Evolutionary conservation across 257 asterid genomes (phyloP).

Genomic region (Rubia yunnanensis): DNA sequence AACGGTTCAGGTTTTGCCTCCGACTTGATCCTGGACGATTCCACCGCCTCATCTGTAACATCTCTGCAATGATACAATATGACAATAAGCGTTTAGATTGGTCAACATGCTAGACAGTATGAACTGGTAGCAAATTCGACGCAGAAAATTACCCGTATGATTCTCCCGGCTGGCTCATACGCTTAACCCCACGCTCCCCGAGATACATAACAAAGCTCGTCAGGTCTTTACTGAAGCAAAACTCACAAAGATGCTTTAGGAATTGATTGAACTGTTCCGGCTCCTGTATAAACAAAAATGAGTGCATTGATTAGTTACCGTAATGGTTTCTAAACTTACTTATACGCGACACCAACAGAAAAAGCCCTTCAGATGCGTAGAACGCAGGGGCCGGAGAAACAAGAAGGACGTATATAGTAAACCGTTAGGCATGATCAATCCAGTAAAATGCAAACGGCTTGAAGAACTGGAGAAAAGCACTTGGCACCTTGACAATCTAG

Average conservation of each 20-base stretch:
- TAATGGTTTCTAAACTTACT: neutral
- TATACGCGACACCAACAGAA: neutral
- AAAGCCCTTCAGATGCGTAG: neutral
- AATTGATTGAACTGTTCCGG: constrained; percentile 79
- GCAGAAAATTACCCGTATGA: constrained; percentile 49
- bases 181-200: constrained; percentile 35
- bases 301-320: neutral
- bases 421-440: neutral
- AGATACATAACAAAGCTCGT: constrained; percentile 39
- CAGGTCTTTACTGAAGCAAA: constrained; percentile 46
- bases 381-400: neutral
- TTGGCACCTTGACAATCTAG: neutral
- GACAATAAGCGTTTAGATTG: constrained; percentile 6
- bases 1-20: constrained; percentile 39
- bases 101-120: neutral
- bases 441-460: neutral
- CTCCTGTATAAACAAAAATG: constrained; percentile 39
- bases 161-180: constrained; percentile 69
- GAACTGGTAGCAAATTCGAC: neutral
- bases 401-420: neutral
- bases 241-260: constrained; percentile 38
- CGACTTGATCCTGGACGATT: constrained; percentile 24
- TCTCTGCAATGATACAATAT: constrained; percentile 37
- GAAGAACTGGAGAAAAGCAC: neutral
- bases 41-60: constrained; percentile 54